Percentiles rank a stretch among this genome's conserved stretches.
Conservation (phyloP, 306 rosid genomes). For the Cercis canadensis region DNA sequence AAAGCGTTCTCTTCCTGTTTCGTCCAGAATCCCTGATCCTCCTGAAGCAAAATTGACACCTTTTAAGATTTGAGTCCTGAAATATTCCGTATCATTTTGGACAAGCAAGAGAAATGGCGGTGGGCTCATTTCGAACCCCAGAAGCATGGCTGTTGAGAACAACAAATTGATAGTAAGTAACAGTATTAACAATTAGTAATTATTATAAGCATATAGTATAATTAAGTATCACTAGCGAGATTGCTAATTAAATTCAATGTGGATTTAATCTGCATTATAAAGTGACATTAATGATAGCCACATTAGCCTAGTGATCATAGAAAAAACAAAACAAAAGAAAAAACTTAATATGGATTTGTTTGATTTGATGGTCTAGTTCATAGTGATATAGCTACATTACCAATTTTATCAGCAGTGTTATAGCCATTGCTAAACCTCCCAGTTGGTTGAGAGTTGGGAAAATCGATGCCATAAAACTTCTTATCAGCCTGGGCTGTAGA, state of each 20-base stretch:
- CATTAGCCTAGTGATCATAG: too few species aligned
- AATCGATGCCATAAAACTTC: conserved; percentile 47
- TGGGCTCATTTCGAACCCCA: conserved; percentile 41
- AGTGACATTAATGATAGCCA: too few species aligned
- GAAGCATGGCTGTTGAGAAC: conserved; percentile 8
- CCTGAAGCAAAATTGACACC: conserved; percentile 52
- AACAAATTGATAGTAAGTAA: neutral
- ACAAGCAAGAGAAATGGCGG: conserved; percentile 32
- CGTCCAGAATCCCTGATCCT: conserved; percentile 37
- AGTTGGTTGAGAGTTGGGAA: conserved; percentile 31
- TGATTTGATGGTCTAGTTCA: too few species aligned
- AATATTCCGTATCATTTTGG: neutral
- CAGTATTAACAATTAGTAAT: neutral
- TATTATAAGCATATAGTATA: too few species aligned
- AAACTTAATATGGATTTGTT: too few species aligned
- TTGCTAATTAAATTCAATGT: too few species aligned
- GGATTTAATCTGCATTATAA: too few species aligned
- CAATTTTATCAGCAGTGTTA: conserved; percentile 46
- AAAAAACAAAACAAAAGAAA: too few species aligned
- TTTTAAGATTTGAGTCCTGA: conserved; percentile 29
- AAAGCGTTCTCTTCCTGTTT: conserved; percentile 16
- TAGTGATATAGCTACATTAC: neutral
- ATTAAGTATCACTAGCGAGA: too few species aligned
- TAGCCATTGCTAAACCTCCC: conserved; percentile 58
- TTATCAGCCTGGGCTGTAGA: conserved; percentile 32